Conservation (phyloP, 2,329 filamentous ascomycete genomes). For the Biscogniauxia marginata region DNA sequence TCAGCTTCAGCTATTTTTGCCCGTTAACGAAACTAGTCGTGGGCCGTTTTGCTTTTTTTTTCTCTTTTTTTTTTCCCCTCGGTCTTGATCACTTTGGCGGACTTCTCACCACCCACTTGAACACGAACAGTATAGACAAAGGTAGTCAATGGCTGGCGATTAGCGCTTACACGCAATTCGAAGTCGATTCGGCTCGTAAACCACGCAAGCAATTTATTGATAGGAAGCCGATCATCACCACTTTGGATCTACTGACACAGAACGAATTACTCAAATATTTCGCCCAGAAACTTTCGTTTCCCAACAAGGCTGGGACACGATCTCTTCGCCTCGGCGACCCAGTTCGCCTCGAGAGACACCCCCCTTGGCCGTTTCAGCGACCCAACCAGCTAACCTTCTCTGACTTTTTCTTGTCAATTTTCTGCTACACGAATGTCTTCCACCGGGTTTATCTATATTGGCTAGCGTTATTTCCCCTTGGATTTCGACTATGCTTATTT, state of each 20-base stretch:
- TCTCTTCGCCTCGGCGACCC: not conserved
- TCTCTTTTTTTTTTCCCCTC: not conserved
- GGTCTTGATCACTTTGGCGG: not conserved
- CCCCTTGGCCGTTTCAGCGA: not conserved
- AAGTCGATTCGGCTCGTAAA: not conserved
- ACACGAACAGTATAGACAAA: not conserved
- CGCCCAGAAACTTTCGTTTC: no score
- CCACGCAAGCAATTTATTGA: not conserved
- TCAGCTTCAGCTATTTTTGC: constrained; percentile 13
- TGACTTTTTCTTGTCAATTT: not conserved
- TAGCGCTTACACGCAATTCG: not conserved
- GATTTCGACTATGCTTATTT: not conserved
- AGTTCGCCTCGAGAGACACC: no score
- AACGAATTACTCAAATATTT: not conserved
- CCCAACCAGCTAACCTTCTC: not conserved
- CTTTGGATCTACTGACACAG: not conserved
- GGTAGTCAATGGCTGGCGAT: not conserved
- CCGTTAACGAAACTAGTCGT: constrained; percentile 1
- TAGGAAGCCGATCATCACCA: not conserved
- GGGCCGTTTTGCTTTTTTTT: not conserved
- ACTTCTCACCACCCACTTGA: not conserved
- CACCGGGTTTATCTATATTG: not conserved
- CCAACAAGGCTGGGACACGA: not conserved
- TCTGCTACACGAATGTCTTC: not conserved
- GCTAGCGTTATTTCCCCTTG: not conserved